Evolutionary conservation across 805 yeast species (phyloP).

Genomic region (Cyberlindnera subsufficiens): DNA sequence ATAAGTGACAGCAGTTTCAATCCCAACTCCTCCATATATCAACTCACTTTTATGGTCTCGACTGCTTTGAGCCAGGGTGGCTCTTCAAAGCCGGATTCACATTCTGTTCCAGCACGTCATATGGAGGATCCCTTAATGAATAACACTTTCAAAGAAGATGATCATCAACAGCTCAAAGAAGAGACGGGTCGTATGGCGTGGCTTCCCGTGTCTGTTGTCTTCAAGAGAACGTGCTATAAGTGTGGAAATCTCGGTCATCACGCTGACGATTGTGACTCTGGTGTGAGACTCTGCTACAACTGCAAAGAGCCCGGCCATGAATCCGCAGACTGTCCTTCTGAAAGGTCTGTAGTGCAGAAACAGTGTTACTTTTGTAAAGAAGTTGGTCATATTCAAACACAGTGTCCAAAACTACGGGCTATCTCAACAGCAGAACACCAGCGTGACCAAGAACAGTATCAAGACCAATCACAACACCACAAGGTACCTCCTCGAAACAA

Average conservation of each 20-base stretch:
- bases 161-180: too few relatives aligned
- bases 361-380: conserved; percentile 26
- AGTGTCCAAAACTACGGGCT: conserved; percentile 16
- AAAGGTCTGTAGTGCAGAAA: conserved; percentile 15
- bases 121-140: too few relatives aligned
- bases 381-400: conserved; percentile 26
- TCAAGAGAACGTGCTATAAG: conserved; percentile 25
- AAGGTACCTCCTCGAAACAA: neutral
- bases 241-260: conserved; percentile 28
- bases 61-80: too few relatives aligned
- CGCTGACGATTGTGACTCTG: conserved; percentile 23
- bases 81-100: too few relatives aligned
- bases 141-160: too few relatives aligned
- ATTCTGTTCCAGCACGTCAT: too few relatives aligned
- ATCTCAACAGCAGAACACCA: neutral
- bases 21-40: too few relatives aligned
- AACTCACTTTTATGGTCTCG: too few relatives aligned
- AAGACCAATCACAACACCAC: neutral
- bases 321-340: conserved; percentile 21
- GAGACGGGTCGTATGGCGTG: neutral
- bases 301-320: conserved; percentile 28
- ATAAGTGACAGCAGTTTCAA: too few relatives aligned
- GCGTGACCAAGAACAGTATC: neutral
- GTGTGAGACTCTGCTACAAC: conserved; percentile 25
- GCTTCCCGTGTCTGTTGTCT: conserved; percentile 19